Evolutionary conservation across 257 asterid species (phyloP).

Genomic region (Schizonepeta tenuifolia): DNA sequence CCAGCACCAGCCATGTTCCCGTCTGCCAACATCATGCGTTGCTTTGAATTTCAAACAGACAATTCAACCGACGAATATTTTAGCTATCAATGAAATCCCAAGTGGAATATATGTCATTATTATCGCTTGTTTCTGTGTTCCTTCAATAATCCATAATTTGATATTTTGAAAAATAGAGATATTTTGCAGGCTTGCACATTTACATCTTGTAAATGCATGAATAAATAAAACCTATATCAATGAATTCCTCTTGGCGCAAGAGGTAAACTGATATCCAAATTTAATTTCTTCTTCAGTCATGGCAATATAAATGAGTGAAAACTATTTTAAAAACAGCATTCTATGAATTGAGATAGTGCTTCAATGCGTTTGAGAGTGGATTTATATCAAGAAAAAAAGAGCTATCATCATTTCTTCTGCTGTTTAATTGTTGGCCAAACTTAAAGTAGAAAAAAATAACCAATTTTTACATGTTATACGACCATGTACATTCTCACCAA

Average conservation of each 20-base stretch:
- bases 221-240: background rate
- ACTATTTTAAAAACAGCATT: background rate
- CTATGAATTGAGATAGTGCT: background rate
- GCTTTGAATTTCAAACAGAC: constrained; percentile 38
- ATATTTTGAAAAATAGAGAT: background rate
- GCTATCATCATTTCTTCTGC: background rate
- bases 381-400: background rate
- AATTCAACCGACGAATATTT: constrained; percentile 23
- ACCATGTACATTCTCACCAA: background rate
- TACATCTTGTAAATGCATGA: background rate
- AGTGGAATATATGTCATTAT: constrained; percentile 18
- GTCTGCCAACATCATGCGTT: constrained; percentile 27
- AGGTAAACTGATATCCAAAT: background rate
- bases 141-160: background rate
- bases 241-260: background rate
- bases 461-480: background rate
- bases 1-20: constrained; percentile 32
- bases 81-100: constrained; percentile 26
- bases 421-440: background rate
- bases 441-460: background rate
- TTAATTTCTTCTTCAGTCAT: background rate
- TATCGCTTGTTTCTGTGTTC: background rate
- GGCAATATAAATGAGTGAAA: background rate
- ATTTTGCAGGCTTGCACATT: background rate
- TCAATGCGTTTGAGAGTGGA: background rate